Evolutionary conservation across 129 eudicot genomes (phyloP).

Genomic region (Helichrysum umbraculigerum): DNA sequence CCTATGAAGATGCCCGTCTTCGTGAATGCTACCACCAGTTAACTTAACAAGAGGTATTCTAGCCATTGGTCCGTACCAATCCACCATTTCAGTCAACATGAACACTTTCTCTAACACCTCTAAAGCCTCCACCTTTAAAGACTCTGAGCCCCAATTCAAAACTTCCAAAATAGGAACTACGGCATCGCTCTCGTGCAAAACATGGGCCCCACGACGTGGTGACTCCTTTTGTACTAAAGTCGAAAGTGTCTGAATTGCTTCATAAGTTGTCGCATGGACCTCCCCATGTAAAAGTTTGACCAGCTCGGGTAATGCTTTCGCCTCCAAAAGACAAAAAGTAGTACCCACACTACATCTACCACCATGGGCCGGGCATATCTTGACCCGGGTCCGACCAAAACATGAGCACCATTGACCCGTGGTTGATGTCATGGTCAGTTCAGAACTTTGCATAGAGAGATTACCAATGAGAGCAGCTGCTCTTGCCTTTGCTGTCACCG

Average conservation of each 20-base stretch:
- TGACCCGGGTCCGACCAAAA: constrained; percentile 30
- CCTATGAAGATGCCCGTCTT: constrained; percentile 63
- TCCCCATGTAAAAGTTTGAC: constrained; percentile 45
- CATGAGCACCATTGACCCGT: constrained; percentile 23
- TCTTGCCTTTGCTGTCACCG: constrained; percentile 58
- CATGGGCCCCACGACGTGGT: constrained; percentile 54
- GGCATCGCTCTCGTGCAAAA: constrained; percentile 50
- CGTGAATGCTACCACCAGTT: constrained; percentile 46
- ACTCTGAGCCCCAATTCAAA: constrained; percentile 65
- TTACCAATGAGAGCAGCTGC: constrained; percentile 66
- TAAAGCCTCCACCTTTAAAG: constrained; percentile 61
- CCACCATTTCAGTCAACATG: constrained; percentile 59
- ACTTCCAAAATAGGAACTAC: constrained; percentile 47
- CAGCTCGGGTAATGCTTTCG: constrained; percentile 54
- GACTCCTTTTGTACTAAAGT: constrained; percentile 56
- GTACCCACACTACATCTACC: constrained; percentile 48
- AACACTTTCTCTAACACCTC: constrained; percentile 58
- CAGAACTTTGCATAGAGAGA: constrained; percentile 58
- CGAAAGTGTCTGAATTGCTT: constrained; percentile 64
- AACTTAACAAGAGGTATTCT: constrained; percentile 41
- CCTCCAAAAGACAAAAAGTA: constrained; percentile 60
- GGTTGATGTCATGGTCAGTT: constrained; percentile 34
- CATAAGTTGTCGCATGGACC: constrained; percentile 56
- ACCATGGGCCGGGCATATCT: constrained; percentile 55
- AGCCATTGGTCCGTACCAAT: constrained; percentile 43